Evolutionary conservation across 352 stramenopile species (phyloP).

Genomic region (Globisporangium megalacanthum): DNA sequence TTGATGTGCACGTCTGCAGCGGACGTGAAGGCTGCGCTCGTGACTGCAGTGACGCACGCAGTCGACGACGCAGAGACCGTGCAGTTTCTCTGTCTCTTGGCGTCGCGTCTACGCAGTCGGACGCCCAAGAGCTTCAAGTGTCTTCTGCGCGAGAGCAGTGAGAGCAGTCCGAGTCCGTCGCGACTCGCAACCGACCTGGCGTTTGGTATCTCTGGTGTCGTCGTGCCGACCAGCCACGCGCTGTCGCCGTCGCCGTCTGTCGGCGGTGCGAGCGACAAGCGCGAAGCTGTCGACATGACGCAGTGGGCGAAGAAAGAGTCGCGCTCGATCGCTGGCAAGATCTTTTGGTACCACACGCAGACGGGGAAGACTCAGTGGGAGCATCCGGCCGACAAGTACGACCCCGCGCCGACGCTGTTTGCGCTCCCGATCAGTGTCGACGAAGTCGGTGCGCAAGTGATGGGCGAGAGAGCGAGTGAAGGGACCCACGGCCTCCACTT

Average conservation of each 20-base stretch:
- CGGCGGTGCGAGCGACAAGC: constrained; percentile 7
- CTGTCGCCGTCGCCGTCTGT: constrained; percentile 11
- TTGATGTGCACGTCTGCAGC: constrained; percentile 22
- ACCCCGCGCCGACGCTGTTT: constrained; percentile 54
- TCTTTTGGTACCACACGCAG: constrained; percentile 77
- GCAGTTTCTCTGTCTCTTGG: constrained; percentile 57
- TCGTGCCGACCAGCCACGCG: neutral
- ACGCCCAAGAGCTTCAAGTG: constrained; percentile 67
- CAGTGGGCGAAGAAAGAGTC: constrained; percentile 78
- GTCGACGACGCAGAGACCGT: constrained; percentile 36
- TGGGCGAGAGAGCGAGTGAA: constrained; percentile 48
- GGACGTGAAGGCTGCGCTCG: constrained; percentile 37
- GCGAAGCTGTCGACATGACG: constrained; percentile 64
- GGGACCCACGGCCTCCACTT: constrained; percentile 30
- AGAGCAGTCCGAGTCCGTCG: constrained; percentile 38
- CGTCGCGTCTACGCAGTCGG: constrained; percentile 47
- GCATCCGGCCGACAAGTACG: constrained; percentile 56
- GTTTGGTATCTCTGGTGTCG: constrained; percentile 24
- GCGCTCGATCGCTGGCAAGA: constrained; percentile 60
- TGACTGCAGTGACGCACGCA: constrained; percentile 24
- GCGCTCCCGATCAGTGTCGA: constrained; percentile 60
- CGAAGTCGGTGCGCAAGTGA: constrained; percentile 61
- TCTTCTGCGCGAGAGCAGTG: constrained; percentile 31
- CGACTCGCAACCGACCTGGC: constrained; percentile 52
- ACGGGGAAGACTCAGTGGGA: constrained; percentile 79